Percentiles rank a stretch among this genome's conserved stretches.
These are phyloP conservation scores for Ammopiptanthus mongolicus DNA, from an alignment of 306 rosid species.

Conservation along the genomic window DNA sequence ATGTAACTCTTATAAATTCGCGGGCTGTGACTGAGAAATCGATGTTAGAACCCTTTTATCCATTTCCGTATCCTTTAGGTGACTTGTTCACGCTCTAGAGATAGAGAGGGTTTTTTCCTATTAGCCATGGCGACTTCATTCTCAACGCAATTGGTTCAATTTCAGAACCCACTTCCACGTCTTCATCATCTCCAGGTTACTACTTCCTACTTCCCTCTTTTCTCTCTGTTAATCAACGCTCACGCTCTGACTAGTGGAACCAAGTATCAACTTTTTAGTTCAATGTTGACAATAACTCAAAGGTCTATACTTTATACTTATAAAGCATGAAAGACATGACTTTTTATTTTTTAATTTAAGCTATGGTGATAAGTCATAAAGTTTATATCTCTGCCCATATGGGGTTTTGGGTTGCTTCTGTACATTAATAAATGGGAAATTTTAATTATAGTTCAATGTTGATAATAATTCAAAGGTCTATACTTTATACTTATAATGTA, in stretches of 20 bases:
- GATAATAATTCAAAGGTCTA: neutral
- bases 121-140: constrained; percentile 36
- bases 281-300: neutral
- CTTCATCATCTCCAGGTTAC: constrained; percentile 41
- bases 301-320: no score
- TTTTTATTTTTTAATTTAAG: no score
- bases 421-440: neutral
- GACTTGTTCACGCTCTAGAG: no score
- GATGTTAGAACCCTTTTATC: no score
- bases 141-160: constrained; percentile 35
- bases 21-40: no score
- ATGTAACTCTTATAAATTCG: no score
- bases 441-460: neutral
- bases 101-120: no score
- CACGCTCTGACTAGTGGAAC: neutral
- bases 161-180: constrained; percentile 20
- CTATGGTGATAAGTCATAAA: no score
- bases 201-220: neutral
- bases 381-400: neutral
- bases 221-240: neutral
- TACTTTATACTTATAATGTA: neutral
- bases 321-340: no score
- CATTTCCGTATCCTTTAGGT: no score
- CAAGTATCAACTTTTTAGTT: neutral
- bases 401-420: neutral